Evolutionary conservation across 441 rosid genomes (phyloP), one percentile per base, ranked within the genome.

Genomic region (Bruguiera hainesii): DNA sequence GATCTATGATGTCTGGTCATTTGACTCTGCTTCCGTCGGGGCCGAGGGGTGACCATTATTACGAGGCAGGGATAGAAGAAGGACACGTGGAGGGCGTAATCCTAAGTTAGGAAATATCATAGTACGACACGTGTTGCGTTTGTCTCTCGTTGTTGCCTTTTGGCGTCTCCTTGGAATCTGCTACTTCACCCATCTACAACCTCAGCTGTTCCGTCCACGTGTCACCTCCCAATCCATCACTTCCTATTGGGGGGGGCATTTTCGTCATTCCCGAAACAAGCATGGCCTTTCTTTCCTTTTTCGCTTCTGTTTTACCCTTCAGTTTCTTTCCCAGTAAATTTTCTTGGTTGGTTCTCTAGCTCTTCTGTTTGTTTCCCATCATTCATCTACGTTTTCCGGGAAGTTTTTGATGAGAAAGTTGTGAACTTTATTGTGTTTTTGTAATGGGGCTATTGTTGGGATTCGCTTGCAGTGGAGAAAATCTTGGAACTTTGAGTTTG

Each of bases 101-200:
- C 29, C 13, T 2, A 1, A 11, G 63, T 35, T 23, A 30, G 65
- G 37, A 3, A 8, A 52, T 51, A 33, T 46, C 19, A 35, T 2
- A 8, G 65, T 3, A n/a, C 49, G 78, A 78, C 83, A 76, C 82
- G 83, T 76, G 78, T 76, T 4, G 35, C 55, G 1, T 60, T 33
- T 0, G 2, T 16, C 58, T 53, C 13, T 53, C 29, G 25, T 15
- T 21, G 29, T 53, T 21, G 4, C 28, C 23, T 23, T 73, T 73
- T 71, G 79, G 74, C 68, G 73, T 67, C 67, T 65, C 76, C 79
- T 78, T 21, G 66, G 81, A 56, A 68, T 69, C 82, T 68, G 75
- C 50, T 46, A 6, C 64, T 56, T 52, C 56, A 31, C 58, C 46
- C 69, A 26, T 68, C 75, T 77, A 79, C 84, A 82, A 39, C 35